A percentile compares a stretch with the other conserved stretches of the same genome.
Conservation (phyloP, 2,329 filamentous ascomycete genomes). For the Chaetomium sp. region DNA sequence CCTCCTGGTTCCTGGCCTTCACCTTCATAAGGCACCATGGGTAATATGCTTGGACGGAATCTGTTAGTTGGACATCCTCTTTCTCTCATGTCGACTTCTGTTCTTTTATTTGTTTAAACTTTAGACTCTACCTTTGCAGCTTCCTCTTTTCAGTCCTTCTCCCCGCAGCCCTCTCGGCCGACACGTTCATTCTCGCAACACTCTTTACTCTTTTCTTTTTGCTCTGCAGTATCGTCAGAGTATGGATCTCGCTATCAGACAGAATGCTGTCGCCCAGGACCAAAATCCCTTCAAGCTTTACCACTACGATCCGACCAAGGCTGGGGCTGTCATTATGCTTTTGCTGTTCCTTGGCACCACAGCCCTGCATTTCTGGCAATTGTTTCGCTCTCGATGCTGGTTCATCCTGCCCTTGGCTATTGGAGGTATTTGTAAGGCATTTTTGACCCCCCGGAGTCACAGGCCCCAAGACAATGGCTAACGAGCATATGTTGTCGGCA, state of each 20-base stretch:
- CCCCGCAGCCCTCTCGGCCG: too few relatives aligned
- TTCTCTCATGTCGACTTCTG: too few relatives aligned
- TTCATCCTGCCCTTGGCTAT: slow-evolving; percentile 7
- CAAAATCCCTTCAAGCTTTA: slow-evolving; percentile 5
- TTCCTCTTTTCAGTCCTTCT: too few relatives aligned
- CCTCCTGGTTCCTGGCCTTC: too few relatives aligned
- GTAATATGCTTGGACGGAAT: too few relatives aligned
- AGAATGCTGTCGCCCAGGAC: background rate
- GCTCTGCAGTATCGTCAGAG: too few relatives aligned
- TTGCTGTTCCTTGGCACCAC: slow-evolving; percentile 4
- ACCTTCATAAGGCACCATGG: too few relatives aligned
- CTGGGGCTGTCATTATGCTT: slow-evolving; percentile 1
- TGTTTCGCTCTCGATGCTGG: slow-evolving; percentile 4
- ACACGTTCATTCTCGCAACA: too few relatives aligned
- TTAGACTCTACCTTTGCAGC: too few relatives aligned
- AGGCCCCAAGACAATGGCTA: background rate
- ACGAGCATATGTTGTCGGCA: background rate
- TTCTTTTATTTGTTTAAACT: too few relatives aligned
- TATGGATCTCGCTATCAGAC: background rate
- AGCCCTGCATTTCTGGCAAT: slow-evolving; percentile 4
- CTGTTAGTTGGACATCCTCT: too few relatives aligned
- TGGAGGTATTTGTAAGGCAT: slow-evolving; percentile 9
- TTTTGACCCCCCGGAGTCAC: too few relatives aligned
- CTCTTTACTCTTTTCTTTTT: background rate
- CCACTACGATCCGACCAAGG: slow-evolving; percentile 2